Evolutionary conservation across 805 yeast genomes (phyloP), one percentile per base, ranked within the genome.

Genomic region (Cyberlindnera japonica): DNA sequence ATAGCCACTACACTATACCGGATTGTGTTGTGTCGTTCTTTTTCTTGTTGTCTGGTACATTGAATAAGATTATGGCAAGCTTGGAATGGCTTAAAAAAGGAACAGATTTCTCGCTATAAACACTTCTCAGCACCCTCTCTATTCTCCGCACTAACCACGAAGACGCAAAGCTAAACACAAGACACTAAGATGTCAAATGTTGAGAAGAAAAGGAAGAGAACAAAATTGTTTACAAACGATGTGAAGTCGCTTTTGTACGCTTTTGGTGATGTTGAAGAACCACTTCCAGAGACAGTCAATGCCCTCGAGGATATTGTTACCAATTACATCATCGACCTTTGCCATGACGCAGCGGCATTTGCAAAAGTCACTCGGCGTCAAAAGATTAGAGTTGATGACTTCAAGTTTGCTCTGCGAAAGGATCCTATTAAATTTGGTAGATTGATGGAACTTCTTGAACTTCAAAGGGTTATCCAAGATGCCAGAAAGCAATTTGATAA

Each of bases 341-440:
- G 87, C 64, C 64, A 76, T 48, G 73, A 74, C 48, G 77, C 82
- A 13, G 55, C 69, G 46, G 54, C 71, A 18, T 66, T 71, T 48
- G 69, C 86, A 25, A 63, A 70, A 29, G 69, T 75, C 4, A 71
- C 79, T 1, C 65, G 65, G 11, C 65, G 88, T 27, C 75, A 69
- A 45, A 83, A 82, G 59, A 70, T 83, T 48, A 79, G 77, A 48
- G 77, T 83, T 14, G 89, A 82, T 31, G 90, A 83, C 54, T 77
- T 83, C 62, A 78, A 75, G 56, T 83, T 81, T 59, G 85, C 83
- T 0, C 59, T 84, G 37, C 63, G 89, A 33, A 72, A 71, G 40
- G 91, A 83, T 52, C 77, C 81, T 3, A 64, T 74, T 12, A 83
- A 83, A 54, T 67, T 81, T 12, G 87, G 86, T 3, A 75, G 91